A percentile compares a stretch with the other conserved stretches of the same genome.
These are phyloP conservation scores for Neonectria punicea DNA, from an alignment of 2,329 filamentous ascomycete species.

Conservation along the genomic window DNA sequence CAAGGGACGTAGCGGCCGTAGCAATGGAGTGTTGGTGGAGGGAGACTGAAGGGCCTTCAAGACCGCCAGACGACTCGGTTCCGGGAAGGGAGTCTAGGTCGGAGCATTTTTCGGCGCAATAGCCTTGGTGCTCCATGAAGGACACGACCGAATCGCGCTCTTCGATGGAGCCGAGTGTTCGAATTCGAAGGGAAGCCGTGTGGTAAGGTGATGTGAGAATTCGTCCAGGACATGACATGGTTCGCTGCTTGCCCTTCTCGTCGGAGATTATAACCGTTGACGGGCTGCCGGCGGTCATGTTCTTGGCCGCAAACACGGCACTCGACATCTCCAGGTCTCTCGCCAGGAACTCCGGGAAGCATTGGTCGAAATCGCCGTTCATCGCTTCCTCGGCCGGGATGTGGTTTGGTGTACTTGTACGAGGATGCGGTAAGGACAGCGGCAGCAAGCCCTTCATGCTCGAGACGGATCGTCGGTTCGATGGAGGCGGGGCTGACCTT, in stretches of 20 bases:
- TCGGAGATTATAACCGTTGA: constrained; percentile 48
- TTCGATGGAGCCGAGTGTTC: constrained; percentile 49
- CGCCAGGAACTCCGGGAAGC: constrained; percentile 66
- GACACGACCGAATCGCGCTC: constrained; percentile 51
- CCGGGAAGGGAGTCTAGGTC: constrained; percentile 48
- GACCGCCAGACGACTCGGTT: constrained; percentile 46
- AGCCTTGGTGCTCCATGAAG: constrained; percentile 43
- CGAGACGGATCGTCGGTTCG: constrained; percentile 49
- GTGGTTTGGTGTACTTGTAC: constrained; percentile 36
- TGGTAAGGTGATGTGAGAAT: constrained; percentile 42
- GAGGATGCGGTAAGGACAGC: constrained; percentile 47
- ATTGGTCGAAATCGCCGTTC: constrained; percentile 51
- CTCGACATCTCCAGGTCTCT: constrained; percentile 62
- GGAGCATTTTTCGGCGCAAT: constrained; percentile 42
- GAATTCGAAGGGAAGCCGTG: constrained; percentile 44
- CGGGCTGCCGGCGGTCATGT: constrained; percentile 64
- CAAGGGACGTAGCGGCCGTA: constrained; percentile 51
- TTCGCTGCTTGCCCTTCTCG: constrained; percentile 35
- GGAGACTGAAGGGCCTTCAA: constrained; percentile 47
- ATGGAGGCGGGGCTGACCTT: constrained; percentile 32
- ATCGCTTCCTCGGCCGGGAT: constrained; percentile 41
- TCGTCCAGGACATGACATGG: constrained; percentile 31
- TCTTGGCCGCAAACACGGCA: constrained; percentile 59
- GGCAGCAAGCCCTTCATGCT: constrained; percentile 54
- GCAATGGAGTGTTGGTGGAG: constrained; percentile 49